Percentiles rank a stretch among this genome's conserved stretches.
Conservation (phyloP, 345 rosid species). For the Leavenworthia alabamica region DNA sequence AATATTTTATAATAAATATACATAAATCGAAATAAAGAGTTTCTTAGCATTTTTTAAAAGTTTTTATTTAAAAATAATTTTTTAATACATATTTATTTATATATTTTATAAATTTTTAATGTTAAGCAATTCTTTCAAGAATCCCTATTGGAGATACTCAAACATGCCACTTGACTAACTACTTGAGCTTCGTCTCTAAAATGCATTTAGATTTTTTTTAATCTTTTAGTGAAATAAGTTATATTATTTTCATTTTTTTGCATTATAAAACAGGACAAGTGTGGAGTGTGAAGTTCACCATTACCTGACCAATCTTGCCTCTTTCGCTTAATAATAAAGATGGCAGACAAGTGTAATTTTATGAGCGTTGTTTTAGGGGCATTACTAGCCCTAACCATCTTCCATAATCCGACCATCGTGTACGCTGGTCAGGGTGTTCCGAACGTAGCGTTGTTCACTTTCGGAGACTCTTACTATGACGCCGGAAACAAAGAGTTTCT, state of each 20-base stretch:
- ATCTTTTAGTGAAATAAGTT: no score
- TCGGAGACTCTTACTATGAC: constrained; percentile 28
- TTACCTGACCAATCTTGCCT: background rate
- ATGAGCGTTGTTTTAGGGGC: constrained; percentile 6
- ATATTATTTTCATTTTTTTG: background rate
- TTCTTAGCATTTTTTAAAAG: no score
- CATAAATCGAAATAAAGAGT: no score
- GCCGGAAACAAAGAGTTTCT: constrained; percentile 18
- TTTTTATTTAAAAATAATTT: no score
- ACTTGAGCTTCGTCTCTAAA: no score
- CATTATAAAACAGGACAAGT: background rate
- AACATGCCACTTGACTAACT: no score
- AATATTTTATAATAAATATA: no score
- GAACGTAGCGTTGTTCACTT: constrained; percentile 9
- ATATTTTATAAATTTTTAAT: no score
- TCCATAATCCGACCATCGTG: constrained; percentile 2
- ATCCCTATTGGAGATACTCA: no score
- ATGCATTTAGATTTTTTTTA: no score
- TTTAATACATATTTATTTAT: no score
- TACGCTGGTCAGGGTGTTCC: constrained; percentile 8
- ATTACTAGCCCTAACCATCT: background rate
- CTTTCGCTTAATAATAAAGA: background rate
- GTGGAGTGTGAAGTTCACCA: background rate
- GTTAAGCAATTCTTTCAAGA: no score
- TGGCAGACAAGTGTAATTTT: background rate